Percentiles rank a stretch among this genome's conserved stretches.
Evolutionary conservation across 345 rosid species (phyloP).

Genomic region (Acer saccharum): DNA sequence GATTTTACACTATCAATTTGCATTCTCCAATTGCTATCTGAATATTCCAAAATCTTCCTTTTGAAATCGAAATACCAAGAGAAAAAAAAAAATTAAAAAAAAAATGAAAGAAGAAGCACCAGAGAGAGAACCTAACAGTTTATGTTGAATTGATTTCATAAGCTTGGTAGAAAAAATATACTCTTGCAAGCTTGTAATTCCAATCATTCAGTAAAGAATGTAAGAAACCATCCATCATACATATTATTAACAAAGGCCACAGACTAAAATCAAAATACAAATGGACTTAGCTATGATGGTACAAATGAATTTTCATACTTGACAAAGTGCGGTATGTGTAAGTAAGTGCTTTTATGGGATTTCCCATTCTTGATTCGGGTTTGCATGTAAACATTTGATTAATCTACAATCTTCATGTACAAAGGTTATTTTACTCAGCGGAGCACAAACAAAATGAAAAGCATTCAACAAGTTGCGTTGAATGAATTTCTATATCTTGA

Average conservation of each 20-base stretch:
- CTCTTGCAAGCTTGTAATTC: neutral
- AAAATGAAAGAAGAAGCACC: neutral
- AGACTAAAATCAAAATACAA: neutral
- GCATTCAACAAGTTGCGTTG: constrained; percentile 10
- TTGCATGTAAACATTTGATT: neutral
- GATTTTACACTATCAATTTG: too few species aligned
- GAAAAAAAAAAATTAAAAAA: too few species aligned
- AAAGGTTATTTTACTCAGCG: neutral
- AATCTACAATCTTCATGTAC: constrained; percentile 15
- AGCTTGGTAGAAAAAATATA: neutral
- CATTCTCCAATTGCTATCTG: neutral
- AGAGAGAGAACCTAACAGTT: neutral
- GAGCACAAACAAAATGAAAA: neutral
- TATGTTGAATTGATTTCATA: neutral
- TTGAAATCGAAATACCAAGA: neutral
- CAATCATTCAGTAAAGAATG: neutral
- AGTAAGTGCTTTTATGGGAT: constrained; percentile 3
- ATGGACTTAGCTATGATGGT: neutral
- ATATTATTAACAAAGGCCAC: neutral
- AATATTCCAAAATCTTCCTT: neutral
- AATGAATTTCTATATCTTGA: constrained; percentile 29
- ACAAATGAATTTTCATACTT: constrained; percentile 1
- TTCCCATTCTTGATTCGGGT: neutral
- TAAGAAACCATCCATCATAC: neutral
- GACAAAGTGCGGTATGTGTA: neutral